Percentiles rank a stretch among this genome's conserved stretches.
Evolutionary conservation across 2,329 filamentous ascomycete genomes (phyloP).

Genomic region (Emydomyces testavorans): DNA sequence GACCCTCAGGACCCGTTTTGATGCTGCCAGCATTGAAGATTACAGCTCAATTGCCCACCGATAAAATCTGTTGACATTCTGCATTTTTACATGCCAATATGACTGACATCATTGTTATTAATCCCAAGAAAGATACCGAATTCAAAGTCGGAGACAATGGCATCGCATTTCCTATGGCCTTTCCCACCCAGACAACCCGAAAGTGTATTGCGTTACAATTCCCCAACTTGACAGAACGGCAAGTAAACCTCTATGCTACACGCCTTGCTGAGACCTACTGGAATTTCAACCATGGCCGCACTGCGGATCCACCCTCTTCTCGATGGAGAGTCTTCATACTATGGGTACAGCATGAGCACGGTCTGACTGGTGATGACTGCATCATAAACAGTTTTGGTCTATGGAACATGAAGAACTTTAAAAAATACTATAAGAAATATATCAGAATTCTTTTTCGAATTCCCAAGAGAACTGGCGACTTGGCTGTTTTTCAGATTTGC

Average conservation of each 20-base stretch:
- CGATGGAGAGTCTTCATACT: constrained; percentile 3
- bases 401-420: constrained; percentile 5
- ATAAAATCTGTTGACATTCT: background rate
- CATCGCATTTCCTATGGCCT: background rate
- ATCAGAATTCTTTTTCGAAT: constrained; percentile 2
- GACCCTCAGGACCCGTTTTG: no score
- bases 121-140: constrained; percentile 5
- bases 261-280: constrained; percentile 1
- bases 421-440: constrained; percentile 6
- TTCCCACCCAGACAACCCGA: constrained; percentile 3
- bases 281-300: constrained; percentile 3
- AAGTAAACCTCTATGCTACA: constrained; percentile 2
- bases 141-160: background rate
- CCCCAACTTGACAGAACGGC: constrained; percentile 3
- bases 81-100: background rate
- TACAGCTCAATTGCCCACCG: no score
- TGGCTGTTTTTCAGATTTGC: constrained; percentile 8
- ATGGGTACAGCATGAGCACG: constrained; percentile 3
- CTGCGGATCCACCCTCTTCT: background rate
- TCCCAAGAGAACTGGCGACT: constrained; percentile 3
- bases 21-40: no score
- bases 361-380: background rate
- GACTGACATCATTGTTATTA: constrained; percentile 3
- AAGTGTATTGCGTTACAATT: constrained; percentile 7
- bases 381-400: background rate